Evolutionary conservation across 23 red algal genomes (phyloP).

Genomic region (Agarophyton chilense): DNA sequence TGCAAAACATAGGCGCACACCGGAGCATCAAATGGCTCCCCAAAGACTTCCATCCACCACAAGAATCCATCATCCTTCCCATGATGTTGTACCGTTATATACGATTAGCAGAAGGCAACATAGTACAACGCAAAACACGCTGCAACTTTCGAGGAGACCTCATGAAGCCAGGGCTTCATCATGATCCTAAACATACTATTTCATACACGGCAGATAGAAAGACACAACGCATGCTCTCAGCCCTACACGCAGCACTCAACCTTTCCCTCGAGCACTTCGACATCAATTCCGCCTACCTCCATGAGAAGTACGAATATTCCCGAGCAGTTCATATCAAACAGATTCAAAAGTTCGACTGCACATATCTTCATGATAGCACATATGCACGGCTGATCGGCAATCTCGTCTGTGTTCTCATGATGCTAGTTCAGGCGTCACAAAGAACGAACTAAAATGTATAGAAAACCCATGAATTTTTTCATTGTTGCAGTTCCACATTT

Average conservation of each 20-base stretch:
- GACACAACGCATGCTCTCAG: not conserved
- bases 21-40: not conserved
- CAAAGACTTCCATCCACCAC: not conserved
- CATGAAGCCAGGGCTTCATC: too few relatives aligned
- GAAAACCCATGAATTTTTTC: too few relatives aligned
- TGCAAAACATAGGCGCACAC: not conserved
- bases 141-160: not conserved
- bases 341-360: not conserved
- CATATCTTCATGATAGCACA: not conserved
- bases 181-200: not conserved
- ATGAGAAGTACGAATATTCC: not conserved
- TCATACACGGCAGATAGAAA: not conserved
- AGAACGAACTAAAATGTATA: too few relatives aligned
- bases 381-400: not conserved
- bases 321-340: not conserved
- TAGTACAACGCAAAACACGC: not conserved
- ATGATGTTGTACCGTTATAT: not conserved
- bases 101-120: not conserved
- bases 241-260: not conserved
- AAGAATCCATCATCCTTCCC: not conserved
- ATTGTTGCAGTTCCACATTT: too few relatives aligned
- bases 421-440: too few relatives aligned
- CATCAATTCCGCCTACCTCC: slow-evolving; percentile 8
- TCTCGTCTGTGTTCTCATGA: too few relatives aligned
- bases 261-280: not conserved